Evolutionary conservation across 805 yeast species (phyloP).

Genomic region (Ogataea ganodermae): DNA sequence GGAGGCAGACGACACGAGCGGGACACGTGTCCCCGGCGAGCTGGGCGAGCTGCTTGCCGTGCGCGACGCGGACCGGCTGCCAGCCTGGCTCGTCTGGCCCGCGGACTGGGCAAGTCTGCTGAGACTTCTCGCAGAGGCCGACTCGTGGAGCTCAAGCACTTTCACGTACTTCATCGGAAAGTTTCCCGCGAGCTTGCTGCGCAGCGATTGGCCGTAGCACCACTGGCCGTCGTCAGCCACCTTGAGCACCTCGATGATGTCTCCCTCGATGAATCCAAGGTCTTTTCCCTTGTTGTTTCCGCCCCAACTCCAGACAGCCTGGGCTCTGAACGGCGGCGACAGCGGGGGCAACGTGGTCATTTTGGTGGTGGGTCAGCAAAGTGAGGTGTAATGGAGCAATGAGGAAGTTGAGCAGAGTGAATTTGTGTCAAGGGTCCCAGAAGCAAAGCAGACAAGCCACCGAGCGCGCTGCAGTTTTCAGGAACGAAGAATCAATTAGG

Average conservation of each 20-base stretch:
- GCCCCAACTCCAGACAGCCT: slow-evolving; percentile 88
- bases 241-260: slow-evolving; percentile 74
- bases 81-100: slow-evolving; percentile 5
- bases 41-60: neutral
- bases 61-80: neutral
- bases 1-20: slow-evolving; percentile 22
- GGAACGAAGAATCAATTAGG: slow-evolving; percentile 6
- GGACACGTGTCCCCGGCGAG: slow-evolving; percentile 11
- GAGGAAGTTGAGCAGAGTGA: neutral
- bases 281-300: slow-evolving; percentile 82
- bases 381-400: too few relatives aligned
- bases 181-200: slow-evolving; percentile 81
- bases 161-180: slow-evolving; percentile 89
- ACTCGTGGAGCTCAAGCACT: slow-evolving; percentile 27
- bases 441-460: slow-evolving; percentile 4
- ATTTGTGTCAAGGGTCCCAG: neutral
- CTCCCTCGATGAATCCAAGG: slow-evolving; percentile 92
- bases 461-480: neutral
- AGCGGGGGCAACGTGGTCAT: slow-evolving; percentile 4
- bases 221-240: slow-evolving; percentile 83
- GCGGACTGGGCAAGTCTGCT: slow-evolving; percentile 8
- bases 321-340: slow-evolving; percentile 33
- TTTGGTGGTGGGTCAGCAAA: too few relatives aligned
- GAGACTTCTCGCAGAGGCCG: slow-evolving; percentile 14
- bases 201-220: slow-evolving; percentile 82